These are phyloP conservation scores for Mycena vitilis DNA, from an alignment of 768 basidiomycete genomes.

Conservation along the genomic window DNA sequence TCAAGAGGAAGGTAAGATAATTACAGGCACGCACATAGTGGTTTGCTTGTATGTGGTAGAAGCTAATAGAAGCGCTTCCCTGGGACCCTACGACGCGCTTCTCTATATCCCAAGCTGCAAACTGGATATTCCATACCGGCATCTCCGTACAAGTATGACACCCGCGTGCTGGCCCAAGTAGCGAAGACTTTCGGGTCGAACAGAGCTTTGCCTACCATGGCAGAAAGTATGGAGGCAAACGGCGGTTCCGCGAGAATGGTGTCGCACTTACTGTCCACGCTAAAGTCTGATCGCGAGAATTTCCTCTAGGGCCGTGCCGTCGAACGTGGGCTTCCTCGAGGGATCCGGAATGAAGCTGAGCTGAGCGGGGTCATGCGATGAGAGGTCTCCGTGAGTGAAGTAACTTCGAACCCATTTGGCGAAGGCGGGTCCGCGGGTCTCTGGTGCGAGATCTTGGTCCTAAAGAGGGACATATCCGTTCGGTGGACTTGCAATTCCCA, in stretches of 20 bases:
- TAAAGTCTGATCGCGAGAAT: constrained; percentile 1
- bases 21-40: constrained; percentile 6
- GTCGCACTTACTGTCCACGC: constrained; percentile 17
- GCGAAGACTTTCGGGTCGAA: background rate
- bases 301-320: background rate
- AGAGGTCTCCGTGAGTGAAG: constrained; percentile 24
- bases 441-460: constrained; percentile 12
- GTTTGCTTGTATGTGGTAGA: constrained; percentile 1
- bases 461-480: constrained; percentile 19
- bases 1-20: background rate
- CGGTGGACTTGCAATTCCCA: constrained; percentile 25
- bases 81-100: background rate
- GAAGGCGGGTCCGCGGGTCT: constrained; percentile 21
- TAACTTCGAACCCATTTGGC: constrained; percentile 25
- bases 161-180: background rate
- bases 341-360: constrained; percentile 14
- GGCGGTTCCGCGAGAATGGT: constrained; percentile 2
- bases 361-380: constrained; percentile 4
- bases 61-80: background rate
- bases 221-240: background rate
- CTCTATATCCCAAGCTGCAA: background rate
- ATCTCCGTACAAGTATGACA: background rate
- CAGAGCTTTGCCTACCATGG: background rate
- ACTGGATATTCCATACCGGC: background rate
- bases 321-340: constrained; percentile 6